Base-by-base conservation (phyloP, 805 yeast species). In the Scheffersomyces ergatensis region DNA sequence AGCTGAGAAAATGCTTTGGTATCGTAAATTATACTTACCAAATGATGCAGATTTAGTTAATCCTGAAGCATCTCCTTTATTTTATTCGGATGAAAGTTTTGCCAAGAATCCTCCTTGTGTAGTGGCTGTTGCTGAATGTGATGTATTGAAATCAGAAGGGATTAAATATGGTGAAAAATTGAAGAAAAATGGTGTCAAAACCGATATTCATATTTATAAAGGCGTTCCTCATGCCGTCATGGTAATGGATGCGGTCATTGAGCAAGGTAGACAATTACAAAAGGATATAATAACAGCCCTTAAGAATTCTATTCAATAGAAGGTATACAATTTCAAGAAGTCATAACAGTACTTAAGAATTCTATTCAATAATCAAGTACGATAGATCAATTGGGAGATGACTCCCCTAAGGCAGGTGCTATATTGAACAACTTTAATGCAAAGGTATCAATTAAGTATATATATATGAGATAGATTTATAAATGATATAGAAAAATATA, bases 181-280 rank as follows among this genome's bases (percentile, higher is more conserved):
- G 38, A 45, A 45, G 34, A 49, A 51, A 19, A 64, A 67, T 42
- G 77, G 77, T 3, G 56, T 67, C 16, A 34, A 50, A 2, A 57
- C 67, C 16, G 52, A 51, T n/a, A 46, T 68, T 13, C 56, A 53
- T 4, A 51, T 68, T 24, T 72, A 70, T 46, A 51, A 54, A 36
- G 76, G 77, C 5, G 61, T 67, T 34, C 77, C 77, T 5, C 79
- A 74, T 51, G 63, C 76, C n/a, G 72, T 65, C 4, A 69, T 73
- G 75, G 76, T 66, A 20, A 72, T 74, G 77, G 71, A 70, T 45
- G 69, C 53, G 12, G 58, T 59, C 9, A 51, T 69, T 36, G 52
- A 51, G 5, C 61, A 62, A 35, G 73, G 74, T 4, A 55, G 47
- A 33, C 57, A 60, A 17, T 47, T 65, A 41, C 60, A 65, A 12